Evolutionary conservation across 768 basidiomycete species (phyloP).

Genomic region (Gelatoporia subvermispora): DNA sequence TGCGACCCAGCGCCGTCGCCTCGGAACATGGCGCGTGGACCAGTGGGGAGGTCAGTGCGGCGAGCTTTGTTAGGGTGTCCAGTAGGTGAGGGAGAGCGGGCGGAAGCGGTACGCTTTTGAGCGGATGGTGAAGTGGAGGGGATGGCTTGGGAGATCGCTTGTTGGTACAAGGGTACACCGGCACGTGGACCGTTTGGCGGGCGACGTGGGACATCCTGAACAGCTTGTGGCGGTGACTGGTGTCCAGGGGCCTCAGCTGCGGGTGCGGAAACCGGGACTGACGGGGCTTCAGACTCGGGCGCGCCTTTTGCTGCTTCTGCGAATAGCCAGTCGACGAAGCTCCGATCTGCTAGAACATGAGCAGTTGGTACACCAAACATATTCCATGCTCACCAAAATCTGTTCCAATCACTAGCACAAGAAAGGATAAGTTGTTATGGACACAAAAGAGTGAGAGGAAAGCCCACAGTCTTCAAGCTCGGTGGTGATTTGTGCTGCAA

Average conservation of each 20-base stretch:
- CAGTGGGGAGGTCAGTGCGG: conserved; percentile 75
- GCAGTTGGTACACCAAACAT: neutral
- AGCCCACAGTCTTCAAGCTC: conserved; percentile 77
- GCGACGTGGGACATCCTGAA: conserved; percentile 37
- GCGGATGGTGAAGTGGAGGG: conserved; percentile 43
- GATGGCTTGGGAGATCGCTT: conserved; percentile 64
- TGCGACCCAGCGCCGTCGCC: conserved; percentile 23
- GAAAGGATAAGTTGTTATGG: neutral
- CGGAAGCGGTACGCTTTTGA: conserved; percentile 63
- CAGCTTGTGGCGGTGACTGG: conserved; percentile 27
- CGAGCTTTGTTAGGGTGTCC: conserved; percentile 63
- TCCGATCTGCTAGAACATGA: conserved; percentile 50
- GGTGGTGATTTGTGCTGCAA: conserved; percentile 74
- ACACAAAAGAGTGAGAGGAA: neutral
- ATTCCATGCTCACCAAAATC: conserved; percentile 58
- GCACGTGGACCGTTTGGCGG: conserved; percentile 46
- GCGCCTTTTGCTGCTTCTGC: conserved; percentile 69
- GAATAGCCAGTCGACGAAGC: conserved; percentile 90
- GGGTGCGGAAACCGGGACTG: conserved; percentile 30
- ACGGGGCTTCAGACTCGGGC: conserved; percentile 42
- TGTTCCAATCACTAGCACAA: conserved; percentile 58
- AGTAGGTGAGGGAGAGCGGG: conserved; percentile 61
- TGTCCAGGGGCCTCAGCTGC: conserved; percentile 18
- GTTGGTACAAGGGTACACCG: conserved; percentile 58
- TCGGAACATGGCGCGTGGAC: conserved; percentile 74